Base-by-base conservation (phyloP, 2,329 filamentous ascomycete species). In the Exophiala aquamarina region DNA sequence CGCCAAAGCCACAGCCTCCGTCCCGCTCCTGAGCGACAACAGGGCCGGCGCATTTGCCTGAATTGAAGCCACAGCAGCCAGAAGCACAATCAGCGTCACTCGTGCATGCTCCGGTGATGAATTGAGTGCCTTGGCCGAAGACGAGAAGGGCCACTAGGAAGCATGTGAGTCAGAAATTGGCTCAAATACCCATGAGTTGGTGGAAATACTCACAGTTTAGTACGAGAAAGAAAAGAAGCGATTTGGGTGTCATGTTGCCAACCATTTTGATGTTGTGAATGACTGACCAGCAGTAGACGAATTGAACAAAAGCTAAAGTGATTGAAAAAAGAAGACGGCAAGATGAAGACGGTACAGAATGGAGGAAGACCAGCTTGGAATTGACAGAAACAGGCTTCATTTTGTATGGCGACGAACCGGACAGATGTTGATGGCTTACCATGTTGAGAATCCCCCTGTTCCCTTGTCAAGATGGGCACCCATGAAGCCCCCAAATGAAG, bases 31-130 rank as follows among this genome's bases (percentile, higher is more conserved):
- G 49, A n/a, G 58, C 59, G 19, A 60, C 46, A n/a, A 61, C 41
- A 2, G 59, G 43, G 3, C 56, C 59, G 13, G 58, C 59, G 21
- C 60, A 63, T 31, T 47, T 48, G 3, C 60, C 60, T n/a, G 36
- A 34, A 23, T 62, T 61, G 51, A 60, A 61, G 14, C 58, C 61
- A 42, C 61, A 63, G 54, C 61, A 63, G 8, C 53, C 54, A 19
- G 54, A 58, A 3, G 58, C 59, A 35, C 61, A 63, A 35, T 62
- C 60, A 1, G 55, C 55, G 42, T 63, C 61, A n/a, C 37, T 52
- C 1, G 29, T 32, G 40, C 61, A 63, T 17, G 44, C 36, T 3
- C 61, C 61, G 1, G 61, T 63, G 37, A 63, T 63, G 50, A 62
- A 63, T 36, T 63, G 61, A 17, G 53, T 54, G 21, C 59, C 58